phyloP scores from a whole-genome alignment of 345 rosid genomes.

The Gossypium thurberi region DNA sequence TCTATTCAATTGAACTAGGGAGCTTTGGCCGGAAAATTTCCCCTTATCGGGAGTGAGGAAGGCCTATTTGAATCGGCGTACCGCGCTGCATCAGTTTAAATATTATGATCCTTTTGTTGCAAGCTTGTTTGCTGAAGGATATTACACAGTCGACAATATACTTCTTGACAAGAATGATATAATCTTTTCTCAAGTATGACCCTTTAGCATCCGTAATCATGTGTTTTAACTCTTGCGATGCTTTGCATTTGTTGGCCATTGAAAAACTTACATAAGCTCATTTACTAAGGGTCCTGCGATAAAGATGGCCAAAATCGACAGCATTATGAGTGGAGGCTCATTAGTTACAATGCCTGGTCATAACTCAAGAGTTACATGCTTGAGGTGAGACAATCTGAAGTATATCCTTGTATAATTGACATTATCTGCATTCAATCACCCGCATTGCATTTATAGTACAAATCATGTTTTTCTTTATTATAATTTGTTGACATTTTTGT shows the following conservation, averaged over 20 bases:
- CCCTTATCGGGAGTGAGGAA: constrained; percentile 34
- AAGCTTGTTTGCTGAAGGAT: constrained; percentile 13
- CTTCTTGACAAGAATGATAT: constrained; percentile 32
- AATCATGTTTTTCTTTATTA: neutral
- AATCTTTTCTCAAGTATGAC: constrained; percentile 42
- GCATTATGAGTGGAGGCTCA: constrained; percentile 20
- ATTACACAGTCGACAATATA: constrained; percentile 22
- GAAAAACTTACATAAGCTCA: neutral
- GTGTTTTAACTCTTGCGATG: neutral
- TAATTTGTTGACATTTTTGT: neutral
- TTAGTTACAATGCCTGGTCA: constrained; percentile 27
- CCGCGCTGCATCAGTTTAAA: constrained; percentile 41
- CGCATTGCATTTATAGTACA: neutral
- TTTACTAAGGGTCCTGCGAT: constrained; percentile 39
- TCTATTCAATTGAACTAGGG: constrained; percentile 20
- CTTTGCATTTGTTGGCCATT: neutral
- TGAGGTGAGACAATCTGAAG: constrained; percentile 37
- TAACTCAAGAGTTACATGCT: constrained; percentile 57
- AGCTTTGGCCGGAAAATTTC: constrained; percentile 39
- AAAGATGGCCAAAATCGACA: constrained; percentile 16
- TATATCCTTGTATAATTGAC: neutral
- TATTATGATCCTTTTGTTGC: constrained; percentile 42
- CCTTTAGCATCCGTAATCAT: neutral
- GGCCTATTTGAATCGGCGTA: constrained; percentile 38
- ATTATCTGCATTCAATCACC: no score